Evolutionary conservation across 495 filamentous ascomycete genomes (phyloP).

Genomic region (Thozetella sp.): DNA sequence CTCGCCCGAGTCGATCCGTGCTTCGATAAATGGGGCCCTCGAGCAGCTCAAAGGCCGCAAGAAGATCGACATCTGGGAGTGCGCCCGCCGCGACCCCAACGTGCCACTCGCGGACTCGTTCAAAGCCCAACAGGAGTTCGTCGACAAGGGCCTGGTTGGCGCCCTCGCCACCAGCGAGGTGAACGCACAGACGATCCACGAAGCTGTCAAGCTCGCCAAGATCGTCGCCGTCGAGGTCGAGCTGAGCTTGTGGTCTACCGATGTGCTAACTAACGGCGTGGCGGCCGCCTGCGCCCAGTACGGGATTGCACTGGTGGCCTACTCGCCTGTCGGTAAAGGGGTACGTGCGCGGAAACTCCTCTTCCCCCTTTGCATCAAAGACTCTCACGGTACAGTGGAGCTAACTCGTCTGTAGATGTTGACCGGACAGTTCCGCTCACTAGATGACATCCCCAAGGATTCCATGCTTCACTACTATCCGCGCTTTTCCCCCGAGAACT

Average conservation of each 20-base stretch:
- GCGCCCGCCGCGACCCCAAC: conserved; percentile 69
- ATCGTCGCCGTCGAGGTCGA: conserved; percentile 81
- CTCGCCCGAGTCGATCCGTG: conserved; percentile 61
- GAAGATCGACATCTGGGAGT: conserved; percentile 81
- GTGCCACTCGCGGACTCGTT: conserved; percentile 50
- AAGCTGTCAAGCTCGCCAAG: conserved; percentile 68
- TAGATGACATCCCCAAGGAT: conserved; percentile 61
- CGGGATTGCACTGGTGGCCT: conserved; percentile 71
- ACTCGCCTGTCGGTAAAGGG: conserved; percentile 49
- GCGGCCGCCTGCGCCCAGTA: conserved; percentile 71
- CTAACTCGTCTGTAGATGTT: conserved; percentile 23
- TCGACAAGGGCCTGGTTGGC: conserved; percentile 76
- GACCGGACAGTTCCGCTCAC: conserved; percentile 63
- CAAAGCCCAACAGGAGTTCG: conserved; percentile 55
- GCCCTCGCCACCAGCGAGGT: conserved; percentile 81
- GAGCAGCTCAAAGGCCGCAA: conserved; percentile 70
- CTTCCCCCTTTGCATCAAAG: conserved; percentile 11
- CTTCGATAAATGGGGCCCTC: conserved; percentile 69
- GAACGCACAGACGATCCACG: conserved; percentile 70
- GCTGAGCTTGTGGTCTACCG: conserved; percentile 67
- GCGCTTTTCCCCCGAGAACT: conserved; percentile 69
- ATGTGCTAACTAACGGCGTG: conserved; percentile 75
- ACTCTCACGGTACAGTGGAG: conserved; percentile 9
- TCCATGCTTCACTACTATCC: conserved; percentile 57
- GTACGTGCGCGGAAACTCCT: conserved; percentile 37